These are phyloP conservation scores for Nepenthes alata DNA, from an alignment of 179 eudicot genomes.

Conservation along the genomic window DNA sequence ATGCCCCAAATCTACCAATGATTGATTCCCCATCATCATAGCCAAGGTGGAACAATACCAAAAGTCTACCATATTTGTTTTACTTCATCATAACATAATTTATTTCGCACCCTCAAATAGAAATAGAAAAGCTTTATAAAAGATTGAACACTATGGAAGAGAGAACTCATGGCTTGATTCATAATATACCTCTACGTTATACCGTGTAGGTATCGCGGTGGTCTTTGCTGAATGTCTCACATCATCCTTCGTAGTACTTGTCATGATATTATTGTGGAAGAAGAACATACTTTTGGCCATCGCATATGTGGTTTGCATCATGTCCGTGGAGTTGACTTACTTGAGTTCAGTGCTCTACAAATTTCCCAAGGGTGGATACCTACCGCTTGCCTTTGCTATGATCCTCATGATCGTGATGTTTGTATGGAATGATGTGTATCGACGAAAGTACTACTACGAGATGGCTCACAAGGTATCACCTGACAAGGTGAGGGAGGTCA, in stretches of 20 bases:
- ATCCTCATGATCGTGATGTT: conserved; percentile 35
- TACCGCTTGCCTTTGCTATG: conserved; percentile 38
- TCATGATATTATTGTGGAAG: conserved; percentile 58
- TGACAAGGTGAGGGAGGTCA: conserved; percentile 19
- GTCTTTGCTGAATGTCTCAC: conserved; percentile 50
- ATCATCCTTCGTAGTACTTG: conserved; percentile 28
- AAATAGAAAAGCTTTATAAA: too few relatives aligned
- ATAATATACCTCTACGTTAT: too few relatives aligned
- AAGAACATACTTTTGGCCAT: conserved; percentile 24
- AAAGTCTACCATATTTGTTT: too few relatives aligned
- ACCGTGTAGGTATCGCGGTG: conserved; percentile 42
- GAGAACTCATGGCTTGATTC: too few relatives aligned
- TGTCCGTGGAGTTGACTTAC: conserved; percentile 27
- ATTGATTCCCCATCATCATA: too few relatives aligned
- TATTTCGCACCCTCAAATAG: neutral
- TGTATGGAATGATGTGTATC: conserved; percentile 40
- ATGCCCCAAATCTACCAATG: neutral
- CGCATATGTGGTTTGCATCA: conserved; percentile 26
- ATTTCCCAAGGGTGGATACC: conserved; percentile 42
- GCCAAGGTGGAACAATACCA: too few relatives aligned
- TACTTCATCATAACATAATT: too few relatives aligned
- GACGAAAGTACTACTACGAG: conserved; percentile 43
- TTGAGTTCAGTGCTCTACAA: conserved; percentile 49
- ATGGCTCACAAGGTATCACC: conserved; percentile 37
- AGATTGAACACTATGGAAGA: too few relatives aligned